A percentile compares a stretch with the other conserved stretches of the same genome.
Evolutionary conservation across 2,329 filamentous ascomycete genomes (phyloP).

Genomic region (Tolypocladium amazonense): DNA sequence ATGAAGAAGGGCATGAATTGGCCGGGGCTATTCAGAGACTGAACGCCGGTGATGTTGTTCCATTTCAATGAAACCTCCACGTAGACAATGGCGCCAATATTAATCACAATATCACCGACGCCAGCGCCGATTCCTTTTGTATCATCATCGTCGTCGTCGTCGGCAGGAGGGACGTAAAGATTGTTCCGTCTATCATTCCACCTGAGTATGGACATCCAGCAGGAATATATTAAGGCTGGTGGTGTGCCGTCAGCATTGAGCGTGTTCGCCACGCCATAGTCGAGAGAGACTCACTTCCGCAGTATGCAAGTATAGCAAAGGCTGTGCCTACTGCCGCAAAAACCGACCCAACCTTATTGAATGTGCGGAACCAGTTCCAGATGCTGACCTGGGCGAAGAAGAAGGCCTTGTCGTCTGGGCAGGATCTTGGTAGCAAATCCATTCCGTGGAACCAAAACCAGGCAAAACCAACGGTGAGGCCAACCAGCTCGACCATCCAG

Average conservation of each 20-base stretch:
- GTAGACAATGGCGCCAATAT: constrained; percentile 14
- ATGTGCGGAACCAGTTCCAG: constrained; percentile 13
- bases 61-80: constrained; percentile 13
- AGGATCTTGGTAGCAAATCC: constrained; percentile 10
- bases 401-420: constrained; percentile 13
- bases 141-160: background rate
- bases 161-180: background rate
- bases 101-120: constrained; percentile 8
- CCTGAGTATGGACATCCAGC: background rate
- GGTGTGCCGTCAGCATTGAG: background rate
- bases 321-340: constrained; percentile 5
- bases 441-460: constrained; percentile 16
- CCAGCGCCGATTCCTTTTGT: background rate
- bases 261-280: background rate
- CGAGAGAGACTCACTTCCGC: constrained; percentile 4
- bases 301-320: constrained; percentile 5
- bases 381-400: constrained; percentile 17
- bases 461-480: constrained; percentile 7
- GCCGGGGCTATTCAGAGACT: constrained; percentile 9
- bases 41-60: constrained; percentile 11
- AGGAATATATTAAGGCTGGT: background rate
- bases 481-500: constrained; percentile 9
- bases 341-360: constrained; percentile 13
- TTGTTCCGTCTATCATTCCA: background rate
- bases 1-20: constrained; percentile 17